Evolutionary conservation across 2,329 filamentous ascomycete species (phyloP), one percentile per base, ranked within the genome.

Genomic region (Penicillium sp.): DNA sequence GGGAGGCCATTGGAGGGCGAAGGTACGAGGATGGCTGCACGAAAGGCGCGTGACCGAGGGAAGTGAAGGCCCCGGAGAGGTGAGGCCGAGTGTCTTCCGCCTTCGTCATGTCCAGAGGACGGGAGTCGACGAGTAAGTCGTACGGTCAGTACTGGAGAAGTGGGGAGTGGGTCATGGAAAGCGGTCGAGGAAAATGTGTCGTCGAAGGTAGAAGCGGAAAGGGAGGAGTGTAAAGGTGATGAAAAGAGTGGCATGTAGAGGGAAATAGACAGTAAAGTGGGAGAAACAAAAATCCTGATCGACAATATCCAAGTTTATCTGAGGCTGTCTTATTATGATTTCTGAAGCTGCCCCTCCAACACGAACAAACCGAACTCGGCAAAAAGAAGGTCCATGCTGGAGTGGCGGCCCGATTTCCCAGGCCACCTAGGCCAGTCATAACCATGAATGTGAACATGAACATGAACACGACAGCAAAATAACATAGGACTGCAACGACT

Each of bases 21-120:
- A 82, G 74, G 67, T 80, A 80, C 62, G 78, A 81, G 66, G 79
- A 77, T 62, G 78, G 80, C 72, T 81, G 77, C 67, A 82, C 77
- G 68, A 80, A 81, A 68, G 70, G 74, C 74, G 80, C 79, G 74
- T 81, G 78, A 78, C 74, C 72, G 60, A 58, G 60, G 63, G 62
- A 63, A 56, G 52, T 60, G 62, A 62, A 69, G 55, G 62, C 53
- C 61, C 59, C 63, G 59, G 61, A 39, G 57, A 62, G 58, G 45
- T 60, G 57, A 66, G 60, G 64, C 59, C 60, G 62, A 56, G 60
- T 63, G 59, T 66, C 56, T 65, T 67, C 67, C 67, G 67, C 65
- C 62, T 69, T 69, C 63, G 63, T 63, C 64, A 66, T 66, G 60
- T 53, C 61, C 60, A 63, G 57, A 45, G 52, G 56, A 61, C 55